phyloP scores from a whole-genome alignment of 2,329 filamentous ascomycete species.

The Ophiostoma quercus region DNA sequence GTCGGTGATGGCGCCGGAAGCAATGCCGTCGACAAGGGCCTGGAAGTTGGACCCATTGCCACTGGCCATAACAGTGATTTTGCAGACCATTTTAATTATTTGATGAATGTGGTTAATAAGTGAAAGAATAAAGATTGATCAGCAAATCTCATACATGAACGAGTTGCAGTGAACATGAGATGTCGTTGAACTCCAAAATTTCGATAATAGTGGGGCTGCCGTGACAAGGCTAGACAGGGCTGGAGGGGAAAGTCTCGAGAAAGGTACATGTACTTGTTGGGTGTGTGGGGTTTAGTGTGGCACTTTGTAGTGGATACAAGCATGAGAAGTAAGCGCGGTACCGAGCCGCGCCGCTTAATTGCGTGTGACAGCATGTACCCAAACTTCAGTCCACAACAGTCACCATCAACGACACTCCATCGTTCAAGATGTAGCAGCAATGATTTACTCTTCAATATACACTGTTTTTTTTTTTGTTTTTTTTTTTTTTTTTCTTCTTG shows the following conservation, averaged over 20 bases:
- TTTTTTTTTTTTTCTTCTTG: too few relatives aligned
- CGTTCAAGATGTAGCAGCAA: background rate
- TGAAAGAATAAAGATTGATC: background rate
- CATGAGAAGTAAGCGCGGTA: background rate
- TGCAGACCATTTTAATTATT: conserved; percentile 34
- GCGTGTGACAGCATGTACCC: background rate
- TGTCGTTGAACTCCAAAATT: conserved; percentile 10
- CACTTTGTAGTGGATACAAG: background rate
- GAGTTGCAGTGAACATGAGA: background rate
- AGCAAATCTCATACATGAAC: too few relatives aligned
- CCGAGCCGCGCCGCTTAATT: background rate
- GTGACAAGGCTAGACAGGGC: background rate
- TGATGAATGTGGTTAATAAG: background rate
- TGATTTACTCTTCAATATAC: too few relatives aligned
- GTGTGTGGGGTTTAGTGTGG: background rate
- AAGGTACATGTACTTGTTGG: background rate
- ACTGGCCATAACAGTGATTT: conserved; percentile 64
- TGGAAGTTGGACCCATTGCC: conserved; percentile 75
- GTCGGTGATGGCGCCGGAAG: conserved; percentile 38
- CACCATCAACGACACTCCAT: background rate
- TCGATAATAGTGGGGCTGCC: conserved; percentile 4
- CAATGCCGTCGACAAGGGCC: conserved; percentile 55
- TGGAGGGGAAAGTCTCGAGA: background rate
- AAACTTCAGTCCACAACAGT: background rate
- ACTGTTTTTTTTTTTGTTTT: too few relatives aligned